phyloP scores from a whole-genome alignment of 139 green algal species.

The Raphidocelis subcapitata region DNA sequence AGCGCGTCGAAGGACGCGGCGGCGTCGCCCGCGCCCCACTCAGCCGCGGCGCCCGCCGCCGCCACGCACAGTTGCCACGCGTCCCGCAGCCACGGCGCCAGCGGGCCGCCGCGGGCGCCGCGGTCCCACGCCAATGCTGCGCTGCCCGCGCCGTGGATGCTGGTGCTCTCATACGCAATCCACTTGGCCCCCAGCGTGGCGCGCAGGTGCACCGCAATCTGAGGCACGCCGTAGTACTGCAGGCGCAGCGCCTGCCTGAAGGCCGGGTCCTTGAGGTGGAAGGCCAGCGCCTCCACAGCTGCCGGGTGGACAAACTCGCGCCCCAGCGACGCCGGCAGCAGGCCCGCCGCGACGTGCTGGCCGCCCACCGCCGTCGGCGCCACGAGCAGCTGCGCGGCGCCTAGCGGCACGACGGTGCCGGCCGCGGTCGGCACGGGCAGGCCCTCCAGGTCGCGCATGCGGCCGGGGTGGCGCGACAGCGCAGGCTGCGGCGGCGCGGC shows the following conservation, averaged over 20 bases:
- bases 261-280: slow-evolving; percentile 9
- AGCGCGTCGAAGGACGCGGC: background rate
- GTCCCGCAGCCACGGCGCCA: slow-evolving; percentile 3
- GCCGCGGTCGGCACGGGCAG: slow-evolving; percentile 46
- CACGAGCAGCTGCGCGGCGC: background rate
- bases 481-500: background rate
- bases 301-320: slow-evolving; percentile 30
- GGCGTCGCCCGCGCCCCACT: background rate
- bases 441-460: slow-evolving; percentile 32
- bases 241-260: slow-evolving; percentile 8
- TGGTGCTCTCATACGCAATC: slow-evolving; percentile 1
- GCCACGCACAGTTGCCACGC: slow-evolving; percentile 8
- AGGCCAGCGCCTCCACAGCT: slow-evolving; percentile 11
- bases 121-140: background rate
- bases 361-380: no score
- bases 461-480: background rate
- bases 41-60: background rate
- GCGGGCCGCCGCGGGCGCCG: background rate
- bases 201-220: slow-evolving; percentile 9
- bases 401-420: slow-evolving; percentile 34
- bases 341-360: background rate
- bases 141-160: background rate
- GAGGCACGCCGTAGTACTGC: slow-evolving; percentile 14
- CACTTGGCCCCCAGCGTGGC: slow-evolving; percentile 10
- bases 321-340: slow-evolving; percentile 31